Conservation (phyloP, 352 stramenopile genomes). For the Globisporangium abappressorium region DNA sequence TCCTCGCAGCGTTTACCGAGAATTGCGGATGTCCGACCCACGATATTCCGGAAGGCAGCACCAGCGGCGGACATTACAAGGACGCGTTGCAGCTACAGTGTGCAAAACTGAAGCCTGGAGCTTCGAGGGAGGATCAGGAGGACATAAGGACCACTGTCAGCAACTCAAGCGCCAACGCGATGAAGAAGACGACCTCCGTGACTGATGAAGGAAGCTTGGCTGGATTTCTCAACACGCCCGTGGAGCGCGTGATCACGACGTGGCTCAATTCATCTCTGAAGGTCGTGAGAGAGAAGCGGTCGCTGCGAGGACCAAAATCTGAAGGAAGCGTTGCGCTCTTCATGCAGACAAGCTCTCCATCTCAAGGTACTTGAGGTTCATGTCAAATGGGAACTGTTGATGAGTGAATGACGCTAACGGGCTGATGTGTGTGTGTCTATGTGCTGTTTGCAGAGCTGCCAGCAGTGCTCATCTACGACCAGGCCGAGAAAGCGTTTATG, state of each 20-base stretch:
- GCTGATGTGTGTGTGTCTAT: not conserved
- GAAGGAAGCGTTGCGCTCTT: not conserved
- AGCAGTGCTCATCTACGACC: not conserved
- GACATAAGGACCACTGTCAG: no score
- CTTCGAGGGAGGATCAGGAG: not conserved
- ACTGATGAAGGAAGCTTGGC: not conserved
- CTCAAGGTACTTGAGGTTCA: not conserved
- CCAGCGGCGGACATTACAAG: not conserved
- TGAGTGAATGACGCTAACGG: not conserved
- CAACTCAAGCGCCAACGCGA: not conserved
- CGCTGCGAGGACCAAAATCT: not conserved
- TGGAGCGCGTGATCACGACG: not conserved
- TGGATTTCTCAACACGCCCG: not conserved
- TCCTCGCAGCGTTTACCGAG: not conserved
- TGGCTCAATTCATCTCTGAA: not conserved
- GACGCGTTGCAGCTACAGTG: not conserved
- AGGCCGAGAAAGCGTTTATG: not conserved
- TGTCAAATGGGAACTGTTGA: not conserved
- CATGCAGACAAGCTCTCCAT: not conserved
- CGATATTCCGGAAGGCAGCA: not conserved
- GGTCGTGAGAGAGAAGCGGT: not conserved
- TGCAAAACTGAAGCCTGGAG: not conserved
- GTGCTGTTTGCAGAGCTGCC: not conserved
- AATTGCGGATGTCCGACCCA: not conserved
- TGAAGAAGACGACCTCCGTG: not conserved